Evolutionary conservation across 257 asterid genomes (phyloP), one percentile per base, ranked within the genome.

Genomic region (Dorcoceras hygrometricum): DNA sequence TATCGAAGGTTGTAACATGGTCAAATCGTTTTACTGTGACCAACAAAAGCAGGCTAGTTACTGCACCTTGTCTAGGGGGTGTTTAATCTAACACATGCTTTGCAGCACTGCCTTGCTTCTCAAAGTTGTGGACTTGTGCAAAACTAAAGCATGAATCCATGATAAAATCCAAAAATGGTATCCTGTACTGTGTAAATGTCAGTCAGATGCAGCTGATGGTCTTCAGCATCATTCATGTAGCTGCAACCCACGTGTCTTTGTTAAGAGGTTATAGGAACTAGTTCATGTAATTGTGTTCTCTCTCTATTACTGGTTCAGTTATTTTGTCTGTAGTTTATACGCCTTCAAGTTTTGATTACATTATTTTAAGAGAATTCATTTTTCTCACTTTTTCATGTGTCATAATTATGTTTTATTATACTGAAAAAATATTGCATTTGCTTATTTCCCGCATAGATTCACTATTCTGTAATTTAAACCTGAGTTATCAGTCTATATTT

Each of bases 41-140:
- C 31, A 27, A 9, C 27, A 50, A 34, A 53, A 16, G 54, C 8
- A 46, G 36, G 24, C 5, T 26, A 28, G 50, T 29, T 63, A 50
- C 65, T 67, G 48, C 59, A 53, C 19, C 31, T 14, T 27, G 48
- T 24, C 53, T 63, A 57, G 48, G 34, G 36, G 27, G 18, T 8
- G 8, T 54, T 14, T 64, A 46, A 27, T 54, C 46, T 14, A 0
- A 18, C 54, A 46, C 8, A 46, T 46, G 1, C 20, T 4, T 14
- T 46, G n/a, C 51, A 12, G 3, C 14, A 14, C 51, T 43, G 19
- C 54, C 51, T 34, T 62, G n/a, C 23, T 20, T 50, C 72, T 19
- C 39, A 60, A 53, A 36, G 64, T 60, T 67, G 62, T 57, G 73
- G 50, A 22, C 63, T 56, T 55, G n/a, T 23, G 24, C 32, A 20